These are phyloP conservation scores for Phytophthora multivora DNA, from an alignment of 352 stramenopile species.

Conservation along the genomic window DNA sequence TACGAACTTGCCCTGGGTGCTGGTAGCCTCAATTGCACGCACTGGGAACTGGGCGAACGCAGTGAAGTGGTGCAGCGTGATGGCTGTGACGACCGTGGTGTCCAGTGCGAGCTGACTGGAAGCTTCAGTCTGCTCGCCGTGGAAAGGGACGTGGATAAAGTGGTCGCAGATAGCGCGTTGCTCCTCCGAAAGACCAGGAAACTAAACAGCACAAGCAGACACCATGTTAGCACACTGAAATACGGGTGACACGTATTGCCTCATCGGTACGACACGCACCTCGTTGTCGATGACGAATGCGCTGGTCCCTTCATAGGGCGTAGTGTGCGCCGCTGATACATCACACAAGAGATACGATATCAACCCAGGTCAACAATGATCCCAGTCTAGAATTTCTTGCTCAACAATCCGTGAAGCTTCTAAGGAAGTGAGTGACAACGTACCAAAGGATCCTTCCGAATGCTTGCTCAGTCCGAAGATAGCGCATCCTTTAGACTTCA, in stretches of 20 bases:
- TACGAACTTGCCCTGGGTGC: conserved; percentile 78
- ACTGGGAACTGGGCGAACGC: conserved; percentile 60
- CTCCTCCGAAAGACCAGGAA: conserved; percentile 54
- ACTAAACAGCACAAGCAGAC: conserved; percentile 24
- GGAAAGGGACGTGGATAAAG: conserved; percentile 66
- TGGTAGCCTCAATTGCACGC: conserved; percentile 64
- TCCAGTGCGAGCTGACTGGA: conserved; percentile 50
- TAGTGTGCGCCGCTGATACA: conserved; percentile 52
- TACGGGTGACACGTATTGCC: background rate
- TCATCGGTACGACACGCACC: conserved; percentile 26
- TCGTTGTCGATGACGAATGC: conserved; percentile 85
- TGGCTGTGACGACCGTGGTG: conserved; percentile 64
- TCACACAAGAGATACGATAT: conserved; percentile 14
- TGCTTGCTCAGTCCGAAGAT: conserved; percentile 61
- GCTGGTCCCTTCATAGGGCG: conserved; percentile 53
- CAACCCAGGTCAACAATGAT: conserved; percentile 6
- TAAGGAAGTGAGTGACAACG: conserved; percentile 1
- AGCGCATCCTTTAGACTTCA: conserved; percentile 58
- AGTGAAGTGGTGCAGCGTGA: conserved; percentile 75
- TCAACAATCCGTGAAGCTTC: conserved; percentile 1
- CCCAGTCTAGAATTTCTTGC: conserved; percentile 2
- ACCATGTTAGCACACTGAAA: background rate
- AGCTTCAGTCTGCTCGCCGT: conserved; percentile 47
- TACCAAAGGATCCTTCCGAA: conserved; percentile 29
- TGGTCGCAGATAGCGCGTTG: conserved; percentile 70